These are phyloP conservation scores for Heritiera littoralis DNA, from an alignment of 345 rosid genomes.

Conservation along the genomic window DNA sequence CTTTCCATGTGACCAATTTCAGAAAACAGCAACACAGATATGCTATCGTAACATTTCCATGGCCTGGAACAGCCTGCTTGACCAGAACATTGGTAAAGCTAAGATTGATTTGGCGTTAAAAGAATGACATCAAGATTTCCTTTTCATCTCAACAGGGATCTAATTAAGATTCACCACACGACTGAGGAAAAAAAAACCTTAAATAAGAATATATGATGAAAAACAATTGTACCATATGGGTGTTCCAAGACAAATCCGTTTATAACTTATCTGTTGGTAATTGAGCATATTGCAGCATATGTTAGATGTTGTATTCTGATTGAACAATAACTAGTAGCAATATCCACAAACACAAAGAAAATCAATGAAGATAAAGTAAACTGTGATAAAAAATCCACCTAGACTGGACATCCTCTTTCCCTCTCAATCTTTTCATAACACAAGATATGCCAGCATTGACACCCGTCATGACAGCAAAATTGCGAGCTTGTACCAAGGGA, in stretches of 20 bases:
- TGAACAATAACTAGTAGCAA: neutral
- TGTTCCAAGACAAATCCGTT: neutral
- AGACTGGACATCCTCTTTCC: slow-evolving; percentile 91
- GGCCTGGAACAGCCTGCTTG: neutral
- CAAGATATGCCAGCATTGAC: slow-evolving; percentile 92
- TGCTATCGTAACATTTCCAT: neutral
- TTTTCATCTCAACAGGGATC: neutral
- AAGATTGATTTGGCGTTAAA: neutral
- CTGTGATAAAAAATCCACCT: slow-evolving; percentile 44
- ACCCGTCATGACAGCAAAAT: slow-evolving; percentile 92
- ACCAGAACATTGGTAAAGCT: neutral
- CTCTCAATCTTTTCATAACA: slow-evolving; percentile 89
- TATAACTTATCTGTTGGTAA: neutral
- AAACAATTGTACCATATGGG: neutral
- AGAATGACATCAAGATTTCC: neutral
- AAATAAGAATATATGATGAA: neutral
- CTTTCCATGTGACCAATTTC: neutral
- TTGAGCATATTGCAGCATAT: slow-evolving; percentile 2
- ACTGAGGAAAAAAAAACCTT: neutral
- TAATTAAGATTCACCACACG: neutral
- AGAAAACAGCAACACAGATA: neutral
- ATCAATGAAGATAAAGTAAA: neutral
- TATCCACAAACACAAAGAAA: neutral
- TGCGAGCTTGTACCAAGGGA: slow-evolving; percentile 92
- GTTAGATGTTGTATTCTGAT: neutral